A percentile compares a stretch with the other conserved stretches of the same genome.
phyloP scores from a whole-genome alignment of 176 grass and related monocot species.

The bread wheat (Triticum aestivum) region IWGSC_CS_RefSeq_v2.1 NC_057802.1:478630294-478630793 shows the following conservation, averaged over 20 bases:
- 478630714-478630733: too few species aligned
- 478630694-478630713: too few species aligned
- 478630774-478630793: too few species aligned
- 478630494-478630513: background rate
- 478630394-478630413: background rate
- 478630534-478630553: background rate
- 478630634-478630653: background rate
- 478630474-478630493: background rate
- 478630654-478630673: too few species aligned
- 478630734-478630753: too few species aligned
- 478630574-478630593: background rate
- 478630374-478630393: background rate
- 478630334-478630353: background rate
- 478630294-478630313: background rate
- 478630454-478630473: background rate
- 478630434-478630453: background rate
- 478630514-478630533: background rate
- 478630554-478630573: background rate
- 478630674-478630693: too few species aligned
- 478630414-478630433: background rate
- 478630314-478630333: background rate
- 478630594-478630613: background rate
- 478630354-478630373: background rate
- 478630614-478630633: conserved; percentile 12
- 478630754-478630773: too few species aligned